Base-by-base conservation (phyloP, 2,329 filamentous ascomycete genomes). In the Trichoderma arundinaceum region DNA sequence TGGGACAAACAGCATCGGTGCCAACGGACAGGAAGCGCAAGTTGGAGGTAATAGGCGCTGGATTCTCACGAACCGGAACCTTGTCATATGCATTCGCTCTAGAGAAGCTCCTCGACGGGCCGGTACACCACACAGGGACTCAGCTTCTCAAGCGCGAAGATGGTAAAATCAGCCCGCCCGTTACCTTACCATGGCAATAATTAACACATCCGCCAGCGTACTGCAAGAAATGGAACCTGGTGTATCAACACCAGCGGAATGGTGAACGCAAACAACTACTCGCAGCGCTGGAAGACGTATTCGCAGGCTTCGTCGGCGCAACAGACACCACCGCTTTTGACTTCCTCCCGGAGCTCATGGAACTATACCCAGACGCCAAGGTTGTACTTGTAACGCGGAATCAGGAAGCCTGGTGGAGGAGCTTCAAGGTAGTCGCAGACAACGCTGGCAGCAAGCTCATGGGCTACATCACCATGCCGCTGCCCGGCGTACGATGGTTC, bases 311-410 rank as follows among this genome's bases (percentile, higher is more conserved):
- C 68, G 78, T 78, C 3, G 82, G 78, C n/a, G 75, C 79, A 41
- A 80, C 81, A 41, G 83, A 85, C 69, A 69, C 76, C 15, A 82
- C 82, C 0, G 75, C 74, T 4, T 75, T 74, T 15, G 73, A 77
- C 57, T 77, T 83, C 32, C 72, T 82, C 17, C 74, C 77, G 12
- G 81, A 84, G 68, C 71, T 84, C 39, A 69, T 84, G 65, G 77
- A 80, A 63, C 67, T 83, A 7, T 84, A 83, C 66, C 82, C 83
- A 0, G 76, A 84, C 33, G 82, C 81, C 13, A 79, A 79, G 63
- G 80, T 84, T 4, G 77, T 85, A n/a, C 76, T 78, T 66, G 77
- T 79, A 2, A 74, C 72, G 7, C 73, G 78, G 13, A 76, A 80
- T 59, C 74, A 73, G 4, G 72, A 74, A 5, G 54, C 54, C 3